phyloP scores from a whole-genome alignment of 2,329 filamentous ascomycete species.

The Aureobasidium uvarum region DNA sequence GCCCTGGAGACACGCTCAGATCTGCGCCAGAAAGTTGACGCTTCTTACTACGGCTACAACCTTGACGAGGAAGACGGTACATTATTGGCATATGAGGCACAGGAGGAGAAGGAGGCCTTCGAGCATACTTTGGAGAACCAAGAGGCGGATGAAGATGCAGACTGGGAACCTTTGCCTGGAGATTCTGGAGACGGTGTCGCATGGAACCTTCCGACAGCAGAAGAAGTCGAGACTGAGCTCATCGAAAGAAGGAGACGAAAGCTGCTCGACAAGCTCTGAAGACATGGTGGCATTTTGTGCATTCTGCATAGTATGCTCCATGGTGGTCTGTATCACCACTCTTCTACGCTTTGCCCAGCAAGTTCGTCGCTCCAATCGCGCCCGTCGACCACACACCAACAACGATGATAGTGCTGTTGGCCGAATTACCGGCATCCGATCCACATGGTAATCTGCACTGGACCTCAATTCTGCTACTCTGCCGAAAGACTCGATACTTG shows the following conservation, averaged over 20 bases:
- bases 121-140: constrained; percentile 62
- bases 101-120: constrained; percentile 75
- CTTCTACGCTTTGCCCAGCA: not conserved
- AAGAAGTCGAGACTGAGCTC: constrained; percentile 92
- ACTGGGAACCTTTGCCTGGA: constrained; percentile 83
- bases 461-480: not conserved
- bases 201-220: constrained; percentile 81
- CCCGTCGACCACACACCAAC: not conserved
- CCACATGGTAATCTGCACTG: not conserved
- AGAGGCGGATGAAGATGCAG: constrained; percentile 44
- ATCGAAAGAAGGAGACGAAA: constrained; percentile 80
- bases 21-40: constrained; percentile 75
- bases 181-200: constrained; percentile 77
- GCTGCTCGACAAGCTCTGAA: constrained; percentile 74
- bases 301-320: not conserved
- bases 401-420: too few species aligned
- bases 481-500: not conserved
- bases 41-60: constrained; percentile 93
- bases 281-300: not conserved
- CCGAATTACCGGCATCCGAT: not conserved
- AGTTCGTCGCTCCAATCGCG: not conserved
- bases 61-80: constrained; percentile 85
- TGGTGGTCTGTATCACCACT: not conserved
- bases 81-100: constrained; percentile 74
- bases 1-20: constrained; percentile 67